These are phyloP conservation scores for Phylloporus gajari DNA, from an alignment of 1,284 basidiomycete genomes.

Conservation along the genomic window DNA sequence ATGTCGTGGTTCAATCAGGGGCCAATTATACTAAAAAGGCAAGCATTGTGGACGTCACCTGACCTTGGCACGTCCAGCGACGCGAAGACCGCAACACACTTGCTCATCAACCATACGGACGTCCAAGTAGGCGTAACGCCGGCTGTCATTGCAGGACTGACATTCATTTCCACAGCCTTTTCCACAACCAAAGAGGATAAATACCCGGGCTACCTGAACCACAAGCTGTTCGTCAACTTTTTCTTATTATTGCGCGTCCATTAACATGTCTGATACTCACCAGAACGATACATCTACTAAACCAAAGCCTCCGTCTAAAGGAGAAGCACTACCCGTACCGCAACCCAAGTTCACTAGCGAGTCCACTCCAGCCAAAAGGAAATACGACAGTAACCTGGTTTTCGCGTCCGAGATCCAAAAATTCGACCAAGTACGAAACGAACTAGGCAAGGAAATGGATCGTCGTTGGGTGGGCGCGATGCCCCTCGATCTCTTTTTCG, in stretches of 20 bases:
- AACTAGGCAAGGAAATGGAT: background rate
- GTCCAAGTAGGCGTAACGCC: background rate
- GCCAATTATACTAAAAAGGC: no score
- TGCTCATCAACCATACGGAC: background rate
- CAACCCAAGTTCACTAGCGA: background rate
- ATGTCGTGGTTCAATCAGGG: no score
- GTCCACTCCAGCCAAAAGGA: background rate
- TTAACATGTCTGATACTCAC: background rate
- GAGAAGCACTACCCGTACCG: background rate
- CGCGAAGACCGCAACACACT: no score
- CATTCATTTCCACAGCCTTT: background rate
- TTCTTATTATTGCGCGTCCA: background rate
- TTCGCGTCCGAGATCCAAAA: background rate
- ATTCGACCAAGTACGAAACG: background rate
- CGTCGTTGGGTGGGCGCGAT: slow-evolving; percentile 5
- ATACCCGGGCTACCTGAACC: background rate
- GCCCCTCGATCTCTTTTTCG: background rate
- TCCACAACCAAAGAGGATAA: background rate
- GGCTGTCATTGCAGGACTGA: background rate
- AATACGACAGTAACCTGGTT: background rate
- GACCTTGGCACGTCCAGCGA: no score
- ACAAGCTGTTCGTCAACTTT: background rate
- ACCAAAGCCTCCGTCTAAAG: background rate
- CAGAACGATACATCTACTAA: background rate
- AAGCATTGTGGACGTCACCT: no score